Base-by-base conservation (phyloP, 2,329 filamentous ascomycete genomes). In the Aspergillus alliaceus region DNA sequence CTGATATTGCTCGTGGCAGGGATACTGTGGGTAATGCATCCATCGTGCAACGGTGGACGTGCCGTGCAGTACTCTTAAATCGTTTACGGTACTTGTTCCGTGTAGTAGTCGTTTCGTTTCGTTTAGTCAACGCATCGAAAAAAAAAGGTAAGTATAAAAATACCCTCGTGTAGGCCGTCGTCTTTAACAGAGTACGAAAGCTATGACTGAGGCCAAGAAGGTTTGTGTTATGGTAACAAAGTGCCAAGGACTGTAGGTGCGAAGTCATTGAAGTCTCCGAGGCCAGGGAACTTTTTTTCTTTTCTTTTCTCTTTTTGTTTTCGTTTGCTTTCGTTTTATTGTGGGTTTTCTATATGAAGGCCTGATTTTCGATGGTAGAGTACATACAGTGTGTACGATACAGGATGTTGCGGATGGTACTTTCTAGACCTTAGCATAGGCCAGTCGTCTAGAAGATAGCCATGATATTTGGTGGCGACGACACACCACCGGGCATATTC, bases 401-500 rank as follows among this genome's bases (percentile, higher is more conserved):
- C 40, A 18, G 24, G 40, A 44, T 44, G 1, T 44, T 29, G 40
- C 40, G n/a, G 40, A n/a, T 44, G 24, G 24, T 44, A 18, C 22
- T 18, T 44, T 29, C 11, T 25, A 7, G 8, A 14, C n/a, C n/a
- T 31, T 27, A 6, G 27, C 27, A n/a, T 4, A 20, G 40, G n/a
- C 18, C 22, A 48, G 7, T 6, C 18, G 25, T 22, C 61, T 67
- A 80, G 40, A 80, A 80, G 18, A 80, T 75, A 0, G 78, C 77
- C 55, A 79, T 69, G 34, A 73, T 73, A 48, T 79, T 79, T 2
- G 78, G 77, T 7, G 79, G 78, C 44, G 75, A 78, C 3, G 74
- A 76, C 3, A 81, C 73, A 4, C 76, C 78, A 8, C 79, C 79
- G 2, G 77, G 77, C 65, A 81, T 78, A 51, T 82, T 81, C 49